phyloP scores from a whole-genome alignment of 106 monocot genomes.

The Platanthera guangdongensis region DNA sequence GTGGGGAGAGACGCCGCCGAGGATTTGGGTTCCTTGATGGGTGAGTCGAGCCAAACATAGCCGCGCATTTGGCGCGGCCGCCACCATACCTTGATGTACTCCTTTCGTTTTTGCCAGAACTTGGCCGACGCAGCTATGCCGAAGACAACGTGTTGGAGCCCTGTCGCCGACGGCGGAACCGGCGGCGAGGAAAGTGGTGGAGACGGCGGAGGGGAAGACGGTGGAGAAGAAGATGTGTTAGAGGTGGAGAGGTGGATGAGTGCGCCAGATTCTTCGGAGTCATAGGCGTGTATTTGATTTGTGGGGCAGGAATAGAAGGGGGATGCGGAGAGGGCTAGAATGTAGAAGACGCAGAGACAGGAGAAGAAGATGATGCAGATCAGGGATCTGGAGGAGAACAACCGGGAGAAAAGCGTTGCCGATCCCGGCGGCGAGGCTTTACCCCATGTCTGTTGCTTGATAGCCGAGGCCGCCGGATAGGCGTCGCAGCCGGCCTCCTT shows the following conservation, averaged over 20 bases:
- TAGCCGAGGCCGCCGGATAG: not conserved
- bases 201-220: not conserved
- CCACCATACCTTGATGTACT: conserved; percentile 8
- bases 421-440: not conserved
- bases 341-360: conserved; percentile 22
- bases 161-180: conserved; percentile 7
- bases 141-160: conserved; percentile 45
- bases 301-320: conserved; percentile 17
- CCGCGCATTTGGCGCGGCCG: conserved; percentile 4
- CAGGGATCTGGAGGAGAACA: conserved; percentile 9
- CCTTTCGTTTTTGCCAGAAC: conserved; percentile 35
- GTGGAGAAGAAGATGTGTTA: not conserved
- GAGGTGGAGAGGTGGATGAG: not conserved
- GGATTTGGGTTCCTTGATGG: conserved; percentile 17
- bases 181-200: not conserved
- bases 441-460: not conserved
- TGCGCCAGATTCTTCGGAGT: conserved; percentile 5
- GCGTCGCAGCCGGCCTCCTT: not conserved
- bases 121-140: conserved; percentile 50
- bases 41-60: conserved; percentile 10
- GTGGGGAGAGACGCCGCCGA: conserved; percentile 27
- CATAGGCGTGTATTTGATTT: not conserved
- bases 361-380: conserved; percentile 16
- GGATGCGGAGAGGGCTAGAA: conserved; percentile 29
- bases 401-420: not conserved